Percentiles rank a stretch among this genome's conserved stretches.
Evolutionary conservation across 768 basidiomycete species (phyloP).

Genomic region (Trametes coccinea): DNA sequence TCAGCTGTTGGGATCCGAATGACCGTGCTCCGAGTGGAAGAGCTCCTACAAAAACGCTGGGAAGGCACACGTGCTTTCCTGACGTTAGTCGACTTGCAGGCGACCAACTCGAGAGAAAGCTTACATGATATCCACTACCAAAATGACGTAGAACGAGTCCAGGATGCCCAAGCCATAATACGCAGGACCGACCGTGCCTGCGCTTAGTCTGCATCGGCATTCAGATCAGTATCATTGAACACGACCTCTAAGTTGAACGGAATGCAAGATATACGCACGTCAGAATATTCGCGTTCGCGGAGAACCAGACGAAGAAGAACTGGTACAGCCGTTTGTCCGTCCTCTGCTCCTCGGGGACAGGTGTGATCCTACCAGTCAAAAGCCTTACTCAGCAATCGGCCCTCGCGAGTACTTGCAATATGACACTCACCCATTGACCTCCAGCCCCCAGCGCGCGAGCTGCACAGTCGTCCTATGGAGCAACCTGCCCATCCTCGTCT

Average conservation of each 20-base stretch:
- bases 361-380: conserved; percentile 46
- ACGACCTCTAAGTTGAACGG: not conserved
- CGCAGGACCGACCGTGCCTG: conserved; percentile 52
- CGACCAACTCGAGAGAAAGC: not conserved
- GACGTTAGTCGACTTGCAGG: conserved; percentile 3
- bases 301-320: conserved; percentile 72
- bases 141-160: conserved; percentile 43
- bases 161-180: conserved; percentile 48
- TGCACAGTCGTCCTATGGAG: conserved; percentile 14
- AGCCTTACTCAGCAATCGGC: too few species aligned
- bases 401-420: too few species aligned
- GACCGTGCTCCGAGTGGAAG: not conserved
- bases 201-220: conserved; percentile 39
- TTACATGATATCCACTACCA: conserved; percentile 48
- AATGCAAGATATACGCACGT: conserved; percentile 38
- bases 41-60: conserved; percentile 41
- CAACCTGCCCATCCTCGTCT: conserved; percentile 12
- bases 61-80: conserved; percentile 33
- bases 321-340: conserved; percentile 60
- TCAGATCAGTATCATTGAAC: not conserved
- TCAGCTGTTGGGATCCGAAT: not conserved
- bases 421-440: conserved; percentile 28
- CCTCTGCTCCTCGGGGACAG: conserved; percentile 50
- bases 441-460: conserved; percentile 27
- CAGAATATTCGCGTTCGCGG: conserved; percentile 66